Evolutionary conservation across 2,329 filamentous ascomycete species (phyloP), one percentile per base, ranked within the genome.

Genomic region (Sphaerulina vaccinii): DNA sequence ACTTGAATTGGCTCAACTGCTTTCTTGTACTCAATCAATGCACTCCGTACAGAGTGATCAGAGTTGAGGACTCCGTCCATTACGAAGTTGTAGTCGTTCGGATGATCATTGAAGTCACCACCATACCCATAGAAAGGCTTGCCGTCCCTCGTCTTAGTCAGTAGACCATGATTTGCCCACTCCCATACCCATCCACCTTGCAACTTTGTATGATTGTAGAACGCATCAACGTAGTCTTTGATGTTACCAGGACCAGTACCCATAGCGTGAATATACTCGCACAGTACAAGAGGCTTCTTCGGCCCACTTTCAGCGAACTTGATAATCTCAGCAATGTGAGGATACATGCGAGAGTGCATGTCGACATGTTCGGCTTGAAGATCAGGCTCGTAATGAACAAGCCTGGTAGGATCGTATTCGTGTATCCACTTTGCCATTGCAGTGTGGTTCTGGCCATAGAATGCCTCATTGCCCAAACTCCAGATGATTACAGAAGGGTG

Each of bases 381-480:
- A 50, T 87, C 84, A 1, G 81, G 82, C 64, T 87, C 85, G 61
- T 87, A 87, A 65, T 88, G 85, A 0, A 87, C 73, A 0, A 79
- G 75, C 5, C 85, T 73, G 1, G 75, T 77, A 0, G 78, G 73
- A 57, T 88, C 85, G n/a, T 75, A 70, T 1, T 69, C 52, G 54
- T 81, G 84, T 43, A 78, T 76, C 64, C 79, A 84, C 3, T 83
- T 70, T 59, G 84, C 83, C 86, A 89, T 89, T 27, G 79, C 81
- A 39, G 74, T 75, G 62, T 86, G 83, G 62, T 89, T 88, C 7
- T 73, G 71, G 0, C 86, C 86, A 61, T 86, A 88, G 63, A 87
- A 88, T 0, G 85, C 80, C 64, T 89, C 86, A 61, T 89, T 89
- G 0, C 86, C 86, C 0, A 89, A 73, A 40, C 82, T 85, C 86